Percentiles rank a stretch among this genome's conserved stretches.
Conservation (phyloP, 192 early-diverging fungal species). For the Backusella mclennaniae region DNA sequence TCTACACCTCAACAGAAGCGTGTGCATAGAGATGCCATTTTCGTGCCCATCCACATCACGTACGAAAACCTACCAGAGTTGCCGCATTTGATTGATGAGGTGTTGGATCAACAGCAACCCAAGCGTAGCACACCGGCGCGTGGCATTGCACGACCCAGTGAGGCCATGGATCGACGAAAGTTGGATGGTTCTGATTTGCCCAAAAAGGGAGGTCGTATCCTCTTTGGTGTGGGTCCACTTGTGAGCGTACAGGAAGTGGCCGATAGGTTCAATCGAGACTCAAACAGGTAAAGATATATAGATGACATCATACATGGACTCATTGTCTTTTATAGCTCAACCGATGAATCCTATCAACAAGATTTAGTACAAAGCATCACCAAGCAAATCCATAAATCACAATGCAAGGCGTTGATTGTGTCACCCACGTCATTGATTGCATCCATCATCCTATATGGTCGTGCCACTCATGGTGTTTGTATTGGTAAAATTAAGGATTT, state of each 20-base stretch:
- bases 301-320: too few species aligned
- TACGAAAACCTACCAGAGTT: conserved; percentile 39
- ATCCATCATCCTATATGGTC: conserved; percentile 35
- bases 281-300: neutral
- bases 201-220: conserved; percentile 18
- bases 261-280: conserved; percentile 1
- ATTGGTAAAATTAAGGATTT: conserved; percentile 35
- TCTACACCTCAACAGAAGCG: neutral
- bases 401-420: conserved; percentile 29
- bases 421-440: conserved; percentile 27
- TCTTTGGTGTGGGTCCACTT: conserved; percentile 24
- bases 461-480: conserved; percentile 34
- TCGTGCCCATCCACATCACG: conserved; percentile 39
- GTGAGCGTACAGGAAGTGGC: conserved; percentile 31
- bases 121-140: neutral
- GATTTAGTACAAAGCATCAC: conserved; percentile 19
- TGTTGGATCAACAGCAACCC: conserved; percentile 32
- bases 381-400: conserved; percentile 25
- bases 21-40: conserved; percentile 15
- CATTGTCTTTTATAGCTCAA: neutral
- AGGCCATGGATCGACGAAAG: conserved; percentile 31
- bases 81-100: conserved; percentile 28
- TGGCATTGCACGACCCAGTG: conserved; percentile 20
- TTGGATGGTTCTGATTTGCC: conserved; percentile 14
- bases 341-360: conserved; percentile 2